Evolutionary conservation across 345 rosid genomes (phyloP).

Genomic region (Alliaria petiolata): DNA sequence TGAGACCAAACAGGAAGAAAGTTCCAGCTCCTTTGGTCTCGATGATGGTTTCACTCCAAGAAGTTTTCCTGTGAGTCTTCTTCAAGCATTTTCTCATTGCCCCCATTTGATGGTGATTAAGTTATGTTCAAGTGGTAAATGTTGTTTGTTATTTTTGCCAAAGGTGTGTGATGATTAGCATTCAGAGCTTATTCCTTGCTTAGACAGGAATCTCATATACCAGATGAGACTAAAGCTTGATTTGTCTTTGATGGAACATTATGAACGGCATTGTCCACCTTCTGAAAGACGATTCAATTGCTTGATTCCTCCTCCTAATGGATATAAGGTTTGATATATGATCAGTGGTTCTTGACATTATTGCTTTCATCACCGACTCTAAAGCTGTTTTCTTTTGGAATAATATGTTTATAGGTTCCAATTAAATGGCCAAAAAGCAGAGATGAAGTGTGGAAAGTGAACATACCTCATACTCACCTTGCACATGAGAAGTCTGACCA

Average conservation of each 20-base stretch:
- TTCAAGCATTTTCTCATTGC: background rate
- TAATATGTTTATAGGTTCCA: constrained; percentile 46
- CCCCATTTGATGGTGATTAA: background rate
- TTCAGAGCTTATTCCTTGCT: constrained; percentile 88
- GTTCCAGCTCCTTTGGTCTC: constrained; percentile 39
- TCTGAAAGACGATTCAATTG: constrained; percentile 85
- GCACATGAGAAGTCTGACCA: constrained; percentile 95
- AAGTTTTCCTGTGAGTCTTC: constrained; percentile 69
- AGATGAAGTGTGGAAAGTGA: constrained; percentile 95
- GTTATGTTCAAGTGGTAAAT: background rate
- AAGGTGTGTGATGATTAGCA: constrained; percentile 90
- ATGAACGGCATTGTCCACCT: constrained; percentile 90
- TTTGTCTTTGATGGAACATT: constrained; percentile 90
- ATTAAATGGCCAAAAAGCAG: constrained; percentile 95
- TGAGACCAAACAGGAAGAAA: constrained; percentile 53
- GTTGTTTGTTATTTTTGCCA: background rate
- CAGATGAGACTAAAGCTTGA: constrained; percentile 92
- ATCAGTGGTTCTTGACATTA: background rate
- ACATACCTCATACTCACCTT: constrained; percentile 94
- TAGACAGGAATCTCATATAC: constrained; percentile 78
- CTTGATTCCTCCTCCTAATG: constrained; percentile 91
- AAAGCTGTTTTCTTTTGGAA: background rate
- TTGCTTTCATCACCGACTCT: background rate
- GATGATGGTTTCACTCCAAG: constrained; percentile 40
- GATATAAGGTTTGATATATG: constrained; percentile 50